These are phyloP conservation scores for Lactarius tabidus DNA, from an alignment of 768 basidiomycete genomes.

Conservation along the genomic window DNA sequence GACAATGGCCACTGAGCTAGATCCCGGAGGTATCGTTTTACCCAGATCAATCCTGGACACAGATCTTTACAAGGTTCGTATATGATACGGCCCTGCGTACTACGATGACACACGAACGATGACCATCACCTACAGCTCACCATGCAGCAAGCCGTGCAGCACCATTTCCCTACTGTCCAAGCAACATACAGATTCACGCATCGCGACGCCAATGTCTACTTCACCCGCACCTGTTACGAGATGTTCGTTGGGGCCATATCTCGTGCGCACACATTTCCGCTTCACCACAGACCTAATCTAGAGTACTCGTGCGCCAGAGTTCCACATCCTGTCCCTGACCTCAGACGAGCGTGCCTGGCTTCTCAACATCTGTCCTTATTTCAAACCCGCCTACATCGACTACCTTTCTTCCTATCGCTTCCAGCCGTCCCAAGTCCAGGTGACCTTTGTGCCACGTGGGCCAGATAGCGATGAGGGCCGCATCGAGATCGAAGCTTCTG, in stretches of 20 bases:
- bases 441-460: constrained; percentile 54
- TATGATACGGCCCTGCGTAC: background rate
- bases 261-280: constrained; percentile 40
- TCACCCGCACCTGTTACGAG: constrained; percentile 63
- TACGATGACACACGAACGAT: constrained; percentile 7
- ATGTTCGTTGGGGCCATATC: constrained; percentile 51
- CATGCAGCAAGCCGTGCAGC: constrained; percentile 90
- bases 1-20: constrained; percentile 7
- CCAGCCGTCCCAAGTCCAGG: constrained; percentile 66
- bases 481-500: constrained; percentile 68
- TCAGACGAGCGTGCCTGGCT: constrained; percentile 66
- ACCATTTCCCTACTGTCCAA: constrained; percentile 67
- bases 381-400: constrained; percentile 66
- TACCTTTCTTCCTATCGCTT: constrained; percentile 69
- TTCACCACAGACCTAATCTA: background rate
- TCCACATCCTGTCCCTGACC: constrained; percentile 59
- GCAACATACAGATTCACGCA: constrained; percentile 80
- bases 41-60: constrained; percentile 77
- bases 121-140: constrained; percentile 53
- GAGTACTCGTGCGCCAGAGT: constrained; percentile 47
- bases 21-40: constrained; percentile 20
- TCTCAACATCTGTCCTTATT: constrained; percentile 62
- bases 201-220: constrained; percentile 58
- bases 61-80: constrained; percentile 78
- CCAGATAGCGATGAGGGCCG: constrained; percentile 42